A percentile compares a stretch with the other conserved stretches of the same genome.
Conservation (phyloP, 2,329 filamentous ascomycete genomes). For the Thielaviopsis populi region DNA sequence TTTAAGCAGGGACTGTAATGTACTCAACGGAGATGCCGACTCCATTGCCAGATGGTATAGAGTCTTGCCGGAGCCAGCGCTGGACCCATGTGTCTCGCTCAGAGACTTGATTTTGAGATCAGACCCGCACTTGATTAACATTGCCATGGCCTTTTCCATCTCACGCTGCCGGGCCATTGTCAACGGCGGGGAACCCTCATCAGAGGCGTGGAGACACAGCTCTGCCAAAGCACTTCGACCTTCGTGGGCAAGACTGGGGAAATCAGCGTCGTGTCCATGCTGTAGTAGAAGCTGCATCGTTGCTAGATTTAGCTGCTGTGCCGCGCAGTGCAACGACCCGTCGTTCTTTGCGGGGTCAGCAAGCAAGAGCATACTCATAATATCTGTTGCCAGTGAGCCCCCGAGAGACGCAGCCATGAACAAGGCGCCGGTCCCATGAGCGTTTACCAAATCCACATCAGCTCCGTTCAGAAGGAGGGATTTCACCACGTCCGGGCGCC, state of each 20-base stretch:
- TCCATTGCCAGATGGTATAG: conserved; percentile 46
- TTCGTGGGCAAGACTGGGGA: conserved; percentile 45
- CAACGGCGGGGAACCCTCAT: conserved; percentile 29
- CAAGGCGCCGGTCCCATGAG: conserved; percentile 41
- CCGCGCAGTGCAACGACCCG: conserved; percentile 51
- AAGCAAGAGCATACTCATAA: conserved; percentile 40
- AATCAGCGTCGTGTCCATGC: conserved; percentile 47
- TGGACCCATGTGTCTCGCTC: conserved; percentile 22
- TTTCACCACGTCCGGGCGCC: conserved; percentile 42
- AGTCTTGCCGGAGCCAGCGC: conserved; percentile 29
- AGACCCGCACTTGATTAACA: conserved; percentile 40
- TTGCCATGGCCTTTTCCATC: conserved; percentile 42
- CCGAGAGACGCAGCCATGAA: conserved; percentile 43
- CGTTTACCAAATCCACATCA: conserved; percentile 44
- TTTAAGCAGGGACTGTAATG: conserved; percentile 44
- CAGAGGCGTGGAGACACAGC: conserved; percentile 41
- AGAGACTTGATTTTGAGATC: conserved; percentile 41
- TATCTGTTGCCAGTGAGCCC: conserved; percentile 36
- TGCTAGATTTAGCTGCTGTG: conserved; percentile 41
- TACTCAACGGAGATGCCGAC: conserved; percentile 37
- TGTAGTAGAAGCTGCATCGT: conserved; percentile 42
- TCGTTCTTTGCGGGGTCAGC: conserved; percentile 46
- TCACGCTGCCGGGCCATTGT: conserved; percentile 34
- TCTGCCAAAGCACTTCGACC: conserved; percentile 50
- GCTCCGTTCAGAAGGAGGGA: conserved; percentile 42